These are phyloP conservation scores for Anthostomella pinea DNA, from an alignment of 2,329 filamentous ascomycete genomes.

Conservation along the genomic window DNA sequence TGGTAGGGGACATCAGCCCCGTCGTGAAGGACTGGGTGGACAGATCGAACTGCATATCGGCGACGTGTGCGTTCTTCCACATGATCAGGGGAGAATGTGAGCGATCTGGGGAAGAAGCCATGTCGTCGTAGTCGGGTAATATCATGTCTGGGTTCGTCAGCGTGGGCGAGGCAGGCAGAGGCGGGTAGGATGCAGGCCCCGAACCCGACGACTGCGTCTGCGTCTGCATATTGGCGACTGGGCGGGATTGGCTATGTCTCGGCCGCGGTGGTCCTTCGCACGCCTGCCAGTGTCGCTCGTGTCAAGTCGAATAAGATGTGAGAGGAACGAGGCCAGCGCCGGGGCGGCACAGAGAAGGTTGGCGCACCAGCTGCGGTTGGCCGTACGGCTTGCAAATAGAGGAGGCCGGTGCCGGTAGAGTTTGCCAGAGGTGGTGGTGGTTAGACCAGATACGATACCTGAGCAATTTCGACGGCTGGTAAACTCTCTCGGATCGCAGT, in stretches of 20 bases:
- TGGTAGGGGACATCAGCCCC: constrained; percentile 48
- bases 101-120: constrained; percentile 51
- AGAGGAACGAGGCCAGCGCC: too few species aligned
- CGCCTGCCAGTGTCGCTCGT: constrained; percentile 2
- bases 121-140: constrained; percentile 68
- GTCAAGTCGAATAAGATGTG: too few species aligned
- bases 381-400: too few species aligned
- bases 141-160: constrained; percentile 96
- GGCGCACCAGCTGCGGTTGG: too few species aligned
- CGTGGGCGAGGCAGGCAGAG: constrained; percentile 72
- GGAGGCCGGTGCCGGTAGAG: too few species aligned
- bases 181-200: constrained; percentile 37
- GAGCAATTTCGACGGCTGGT: too few species aligned
- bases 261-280: constrained; percentile 5
- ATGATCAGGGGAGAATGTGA: constrained; percentile 50
- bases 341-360: too few species aligned
- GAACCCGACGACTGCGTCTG: too few species aligned
- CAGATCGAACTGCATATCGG: constrained; percentile 43
- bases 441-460: too few species aligned
- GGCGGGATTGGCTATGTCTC: constrained; percentile 11
- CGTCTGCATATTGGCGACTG: constrained; percentile 24
- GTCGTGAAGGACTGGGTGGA: constrained; percentile 39
- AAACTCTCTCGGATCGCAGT: too few species aligned
- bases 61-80: constrained; percentile 47
- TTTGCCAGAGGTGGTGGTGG: too few species aligned